Evolutionary conservation across 108 stramenopile species (phyloP), one percentile per base, ranked within the genome.

Genomic region (Chaetoceros tenuissimus): DNA sequence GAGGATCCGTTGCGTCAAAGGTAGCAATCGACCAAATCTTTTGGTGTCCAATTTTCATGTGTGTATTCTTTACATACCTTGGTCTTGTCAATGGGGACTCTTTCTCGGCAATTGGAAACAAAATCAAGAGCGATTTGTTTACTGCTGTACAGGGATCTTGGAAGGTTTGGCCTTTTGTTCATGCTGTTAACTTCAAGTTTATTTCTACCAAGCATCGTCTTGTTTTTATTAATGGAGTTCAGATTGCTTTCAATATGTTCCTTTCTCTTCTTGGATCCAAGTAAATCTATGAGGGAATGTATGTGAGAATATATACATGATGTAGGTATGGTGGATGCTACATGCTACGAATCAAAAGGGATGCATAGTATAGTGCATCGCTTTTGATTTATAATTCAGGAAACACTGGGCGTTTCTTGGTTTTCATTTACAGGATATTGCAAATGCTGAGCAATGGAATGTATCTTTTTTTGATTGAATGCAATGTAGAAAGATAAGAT

Each of bases 231-330:
- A 98, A 98, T 79, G 80, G 74, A 44, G 91, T 98, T 47, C 97
- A 97, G 81, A 82, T 97, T 66, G 90, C 81, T 29, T 97, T 95
- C 87, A 97, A 97, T 80, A 95, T 98, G 80, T 98, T 98, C 93
- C 78, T 98, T 51, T 92, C 89, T 44, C 74, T 98, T 78, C 77
- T 98, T 64, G 97, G 97, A 68, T 80, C 92, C 60, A 96, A 95
- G 85, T 74, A 82, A 73, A 55, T 31, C 2, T 47, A 3, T 47
- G 3, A 22, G 19, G 46, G 17, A 16, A 17, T 49, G 1, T 63
- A 54, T 8, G 10, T 8, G 51, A 51, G 8, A 17, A 44, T 44
- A 44, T 44, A 44, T n/a, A n/a, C n/a, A n/a, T n/a, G n/a, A n/a
- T n/a, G n/a, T n/a, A n/a, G n/a, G n/a, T n/a, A n/a, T n/a, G n/a